phyloP scores from a whole-genome alignment of 2,329 filamentous ascomycete species.

The Phialocephala sp. region DNA sequence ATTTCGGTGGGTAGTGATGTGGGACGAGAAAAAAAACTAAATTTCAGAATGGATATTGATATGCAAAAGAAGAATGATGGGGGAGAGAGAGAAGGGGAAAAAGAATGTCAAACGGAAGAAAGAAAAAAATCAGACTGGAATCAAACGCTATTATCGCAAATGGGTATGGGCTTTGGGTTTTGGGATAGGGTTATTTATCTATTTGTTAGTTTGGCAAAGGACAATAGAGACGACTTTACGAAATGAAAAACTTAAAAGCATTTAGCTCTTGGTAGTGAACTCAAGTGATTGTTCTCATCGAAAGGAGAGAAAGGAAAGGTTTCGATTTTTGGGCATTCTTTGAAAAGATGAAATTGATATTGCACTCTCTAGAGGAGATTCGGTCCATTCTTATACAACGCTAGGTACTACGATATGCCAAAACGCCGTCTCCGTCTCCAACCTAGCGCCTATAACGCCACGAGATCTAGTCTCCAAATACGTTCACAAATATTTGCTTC shows the following conservation, averaged over 20 bases:
- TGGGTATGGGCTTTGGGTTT: background rate
- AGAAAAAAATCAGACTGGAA: background rate
- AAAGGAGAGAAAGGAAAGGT: background rate
- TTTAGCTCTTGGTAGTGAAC: background rate
- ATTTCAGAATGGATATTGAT: background rate
- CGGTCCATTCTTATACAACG: background rate
- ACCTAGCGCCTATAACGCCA: background rate
- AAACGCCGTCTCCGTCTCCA: background rate
- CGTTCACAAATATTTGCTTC: slow-evolving; percentile 59
- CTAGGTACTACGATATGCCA: background rate
- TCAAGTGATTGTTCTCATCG: background rate
- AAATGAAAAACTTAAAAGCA: slow-evolving; percentile 6
- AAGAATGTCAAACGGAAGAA: background rate
- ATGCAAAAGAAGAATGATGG: background rate
- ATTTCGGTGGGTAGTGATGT: background rate
- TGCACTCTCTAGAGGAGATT: slow-evolving; percentile 1
- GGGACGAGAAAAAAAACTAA: background rate
- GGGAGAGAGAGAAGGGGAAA: background rate
- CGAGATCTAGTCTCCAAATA: background rate
- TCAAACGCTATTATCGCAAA: background rate
- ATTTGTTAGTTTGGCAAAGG: background rate
- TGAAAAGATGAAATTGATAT: background rate
- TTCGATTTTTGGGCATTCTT: background rate
- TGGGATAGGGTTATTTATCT: background rate
- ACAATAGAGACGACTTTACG: background rate